Evolutionary conservation across 1,284 basidiomycete genomes (phyloP), one percentile per base, ranked within the genome.

Genomic region (Peniophora sp.): DNA sequence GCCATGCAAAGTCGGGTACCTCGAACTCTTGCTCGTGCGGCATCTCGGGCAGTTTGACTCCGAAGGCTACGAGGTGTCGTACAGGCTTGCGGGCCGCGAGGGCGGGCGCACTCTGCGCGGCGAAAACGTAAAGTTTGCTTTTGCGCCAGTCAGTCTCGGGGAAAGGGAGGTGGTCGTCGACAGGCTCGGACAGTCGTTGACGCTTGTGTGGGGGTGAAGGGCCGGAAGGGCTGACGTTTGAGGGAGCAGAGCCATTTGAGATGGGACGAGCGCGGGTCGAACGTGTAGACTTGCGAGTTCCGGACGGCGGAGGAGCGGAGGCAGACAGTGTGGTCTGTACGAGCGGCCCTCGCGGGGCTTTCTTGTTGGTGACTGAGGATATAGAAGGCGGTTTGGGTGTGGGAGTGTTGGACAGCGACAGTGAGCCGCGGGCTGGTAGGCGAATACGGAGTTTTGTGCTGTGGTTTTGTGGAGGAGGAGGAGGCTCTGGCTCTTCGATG

Each of bases 61-160:
- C 82, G 58, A 84, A 85, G 15, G 81, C 78, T 24, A 68, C 73
- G 43, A 73, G 64, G 52, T 76, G 71, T 50, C 81, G 69, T 58
- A 74, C 73, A 1, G 76, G 75, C 60, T 76, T 80, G 48, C 76
- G 68, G 23, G 68, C 67, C 14, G 64, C 70, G 5, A 69, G 72
- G 24, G 72, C 63, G 15, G 64, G 66, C 23, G 72, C 67, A 53
- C 65, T 73, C 24, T 79, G 75, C 44, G 74, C 61, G 5, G 80
- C 81, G 49, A 77, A 68, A 39, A 73, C 70, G 61, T 83, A 75
- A 58, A 58, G 69, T 49, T 60, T 69, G 56, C 57, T 74, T 57
- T 50, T 57, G 47, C 60, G 50, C 48, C 55, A 43, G 54, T 57
- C 24, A 54, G 53, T 10, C 55, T 59, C 47, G 57, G 57, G 24